Conservation (phyloP, 2,329 filamentous ascomycete genomes). For the Diplocarpon rosae region DNA sequence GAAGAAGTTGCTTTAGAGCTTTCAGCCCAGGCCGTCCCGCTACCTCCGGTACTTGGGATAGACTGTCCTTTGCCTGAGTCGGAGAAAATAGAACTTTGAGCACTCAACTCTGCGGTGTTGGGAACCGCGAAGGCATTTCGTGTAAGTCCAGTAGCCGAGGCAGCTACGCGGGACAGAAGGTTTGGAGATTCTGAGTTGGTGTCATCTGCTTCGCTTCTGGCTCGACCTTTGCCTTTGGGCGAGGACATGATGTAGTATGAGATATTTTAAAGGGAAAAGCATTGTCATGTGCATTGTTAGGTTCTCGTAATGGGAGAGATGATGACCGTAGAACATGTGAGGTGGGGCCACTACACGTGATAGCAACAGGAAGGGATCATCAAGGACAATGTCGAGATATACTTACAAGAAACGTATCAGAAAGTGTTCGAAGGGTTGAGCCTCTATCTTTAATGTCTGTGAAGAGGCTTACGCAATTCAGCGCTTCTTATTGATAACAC, state of each 20-base stretch:
- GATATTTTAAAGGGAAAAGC: not conserved
- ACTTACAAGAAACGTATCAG: too few relatives aligned
- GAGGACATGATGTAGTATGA: conserved; percentile 8
- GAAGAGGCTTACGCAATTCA: too few relatives aligned
- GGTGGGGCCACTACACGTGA: not conserved
- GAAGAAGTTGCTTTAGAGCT: conserved; percentile 11
- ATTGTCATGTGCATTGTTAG: not conserved
- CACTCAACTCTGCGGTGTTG: conserved; percentile 11
- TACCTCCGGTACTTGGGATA: conserved; percentile 10
- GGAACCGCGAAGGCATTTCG: conserved; percentile 25
- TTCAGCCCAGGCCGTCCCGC: conserved; percentile 13
- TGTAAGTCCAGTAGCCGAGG: conserved; percentile 29
- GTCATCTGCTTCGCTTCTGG: conserved; percentile 1
- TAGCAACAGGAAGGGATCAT: not conserved
- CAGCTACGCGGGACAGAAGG: conserved; percentile 20
- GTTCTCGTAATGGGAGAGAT: not conserved
- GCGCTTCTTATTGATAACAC: too few relatives aligned
- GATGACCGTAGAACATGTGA: not conserved
- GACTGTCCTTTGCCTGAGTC: conserved; percentile 16
- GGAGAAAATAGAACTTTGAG: conserved; percentile 19
- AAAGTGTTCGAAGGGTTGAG: too few relatives aligned
- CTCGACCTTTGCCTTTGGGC: conserved; percentile 20
- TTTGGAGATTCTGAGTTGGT: conserved; percentile 8
- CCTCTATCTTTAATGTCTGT: too few relatives aligned
- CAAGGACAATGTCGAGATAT: too few relatives aligned